Conservation (phyloP, 2,329 filamentous ascomycete species). For the Sporothrix globosa region DNA sequence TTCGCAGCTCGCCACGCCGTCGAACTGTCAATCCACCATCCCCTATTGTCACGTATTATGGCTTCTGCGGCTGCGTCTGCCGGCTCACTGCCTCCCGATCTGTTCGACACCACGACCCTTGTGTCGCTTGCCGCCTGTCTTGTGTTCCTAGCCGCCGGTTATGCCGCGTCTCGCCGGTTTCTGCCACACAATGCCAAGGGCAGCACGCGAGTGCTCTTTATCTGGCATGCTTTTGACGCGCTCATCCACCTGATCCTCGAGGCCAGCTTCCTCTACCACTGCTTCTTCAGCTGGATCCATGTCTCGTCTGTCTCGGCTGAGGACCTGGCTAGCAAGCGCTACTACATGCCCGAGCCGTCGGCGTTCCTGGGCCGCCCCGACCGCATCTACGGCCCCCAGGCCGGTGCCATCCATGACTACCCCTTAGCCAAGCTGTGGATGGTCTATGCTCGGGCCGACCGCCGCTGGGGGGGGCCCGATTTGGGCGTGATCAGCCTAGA, state of each 20-base stretch:
- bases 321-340: conserved; percentile 42
- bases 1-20: neutral
- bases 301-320: conserved; percentile 41
- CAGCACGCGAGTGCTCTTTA: conserved; percentile 78
- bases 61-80: conserved; percentile 22
- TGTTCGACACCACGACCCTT: conserved; percentile 64
- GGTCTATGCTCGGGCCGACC: conserved; percentile 68
- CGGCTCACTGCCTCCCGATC: conserved; percentile 52
- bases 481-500: conserved; percentile 66
- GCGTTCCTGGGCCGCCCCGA: conserved; percentile 56
- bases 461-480: conserved; percentile 66
- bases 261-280: conserved; percentile 89
- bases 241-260: conserved; percentile 91
- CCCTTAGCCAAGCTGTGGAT: conserved; percentile 66
- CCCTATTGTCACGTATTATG: conserved; percentile 17
- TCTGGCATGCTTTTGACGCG: conserved; percentile 94
- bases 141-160: conserved; percentile 56
- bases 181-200: conserved; percentile 58
- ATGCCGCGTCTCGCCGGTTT: conserved; percentile 51
- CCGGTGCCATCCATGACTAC: conserved; percentile 50
- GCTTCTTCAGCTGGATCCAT: conserved; percentile 70
- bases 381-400: conserved; percentile 61
- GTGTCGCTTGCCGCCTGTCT: conserved; percentile 61
- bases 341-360: conserved; percentile 51
- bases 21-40: too few relatives aligned